phyloP scores from a whole-genome alignment of 2,329 filamentous ascomycete genomes.

The Pseudogymnoascus sp. region DNA sequence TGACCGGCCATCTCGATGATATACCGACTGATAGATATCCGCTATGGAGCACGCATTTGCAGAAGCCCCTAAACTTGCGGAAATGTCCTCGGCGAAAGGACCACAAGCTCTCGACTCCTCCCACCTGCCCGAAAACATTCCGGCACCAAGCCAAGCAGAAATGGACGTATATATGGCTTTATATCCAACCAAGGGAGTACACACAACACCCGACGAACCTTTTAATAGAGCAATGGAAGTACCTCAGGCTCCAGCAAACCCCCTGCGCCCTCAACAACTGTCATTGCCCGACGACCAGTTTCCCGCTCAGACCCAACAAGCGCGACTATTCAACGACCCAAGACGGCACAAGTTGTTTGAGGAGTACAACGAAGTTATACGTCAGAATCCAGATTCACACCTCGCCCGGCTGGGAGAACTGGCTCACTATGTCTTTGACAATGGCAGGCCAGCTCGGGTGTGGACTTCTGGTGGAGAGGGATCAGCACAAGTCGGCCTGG shows the following conservation, averaged over 20 bases:
- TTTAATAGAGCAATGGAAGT: not conserved
- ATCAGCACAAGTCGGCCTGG: not conserved
- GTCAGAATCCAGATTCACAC: slow-evolving; percentile 1
- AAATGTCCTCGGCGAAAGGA: not conserved
- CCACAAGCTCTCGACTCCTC: not conserved
- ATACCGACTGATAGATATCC: not conserved
- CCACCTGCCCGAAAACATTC: not conserved
- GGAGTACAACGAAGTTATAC: not conserved
- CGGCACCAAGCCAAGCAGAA: not conserved
- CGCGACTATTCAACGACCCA: not conserved
- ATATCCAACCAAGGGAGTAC: not conserved
- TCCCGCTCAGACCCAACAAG: not conserved
- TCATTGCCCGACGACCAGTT: not conserved
- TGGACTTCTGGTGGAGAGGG: slow-evolving; percentile 8
- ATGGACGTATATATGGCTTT: not conserved
- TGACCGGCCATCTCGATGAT: not conserved
- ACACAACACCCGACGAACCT: not conserved
- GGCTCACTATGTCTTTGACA: not conserved
- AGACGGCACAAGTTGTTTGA: slow-evolving; percentile 1
- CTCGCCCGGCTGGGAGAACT: not conserved
- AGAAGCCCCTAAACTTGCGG: not conserved
- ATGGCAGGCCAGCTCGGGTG: slow-evolving; percentile 7
- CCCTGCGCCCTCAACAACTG: not conserved
- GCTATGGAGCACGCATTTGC: not conserved
- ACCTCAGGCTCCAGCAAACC: not conserved